A percentile compares a stretch with the other conserved stretches of the same genome.
These are phyloP conservation scores for Heracleum sosnowskyi DNA, from an alignment of 129 eudicot genomes.

Conservation along the genomic window DNA sequence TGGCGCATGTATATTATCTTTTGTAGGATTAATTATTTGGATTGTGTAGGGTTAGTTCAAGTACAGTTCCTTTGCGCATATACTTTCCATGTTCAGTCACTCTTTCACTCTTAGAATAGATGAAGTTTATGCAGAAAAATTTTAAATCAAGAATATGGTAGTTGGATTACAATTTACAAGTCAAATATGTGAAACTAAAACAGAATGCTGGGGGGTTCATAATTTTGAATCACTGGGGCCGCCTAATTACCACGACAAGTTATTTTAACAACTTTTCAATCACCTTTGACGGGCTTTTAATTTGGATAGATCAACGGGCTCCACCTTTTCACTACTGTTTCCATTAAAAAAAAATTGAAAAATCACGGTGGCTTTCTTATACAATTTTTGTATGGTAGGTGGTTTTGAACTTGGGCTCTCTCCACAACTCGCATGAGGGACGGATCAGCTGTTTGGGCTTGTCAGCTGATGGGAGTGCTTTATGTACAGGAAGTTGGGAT, in stretches of 20 bases:
- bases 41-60: background rate
- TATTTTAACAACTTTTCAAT: no score
- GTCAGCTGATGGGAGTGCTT: slow-evolving; percentile 99
- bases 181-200: background rate
- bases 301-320: no score
- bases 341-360: no score
- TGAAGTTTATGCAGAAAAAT: background rate
- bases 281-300: no score
- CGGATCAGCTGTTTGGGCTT: slow-evolving; percentile 91
- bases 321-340: background rate
- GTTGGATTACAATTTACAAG: background rate
- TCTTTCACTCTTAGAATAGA: background rate
- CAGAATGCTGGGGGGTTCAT: background rate
- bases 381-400: slow-evolving; percentile 28
- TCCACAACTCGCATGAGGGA: slow-evolving; percentile 80
- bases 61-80: background rate
- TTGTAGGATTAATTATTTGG: background rate
- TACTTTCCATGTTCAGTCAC: background rate
- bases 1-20: slow-evolving; percentile 60
- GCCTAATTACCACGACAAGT: no score
- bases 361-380: no score
- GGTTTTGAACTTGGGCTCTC: slow-evolving; percentile 80
- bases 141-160: background rate
- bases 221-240: no score
- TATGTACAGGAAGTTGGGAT: slow-evolving; percentile 99